phyloP scores from a whole-genome alignment of 1,139 yeast genomes.

The Protomyces arabidopsidicola region DNA sequence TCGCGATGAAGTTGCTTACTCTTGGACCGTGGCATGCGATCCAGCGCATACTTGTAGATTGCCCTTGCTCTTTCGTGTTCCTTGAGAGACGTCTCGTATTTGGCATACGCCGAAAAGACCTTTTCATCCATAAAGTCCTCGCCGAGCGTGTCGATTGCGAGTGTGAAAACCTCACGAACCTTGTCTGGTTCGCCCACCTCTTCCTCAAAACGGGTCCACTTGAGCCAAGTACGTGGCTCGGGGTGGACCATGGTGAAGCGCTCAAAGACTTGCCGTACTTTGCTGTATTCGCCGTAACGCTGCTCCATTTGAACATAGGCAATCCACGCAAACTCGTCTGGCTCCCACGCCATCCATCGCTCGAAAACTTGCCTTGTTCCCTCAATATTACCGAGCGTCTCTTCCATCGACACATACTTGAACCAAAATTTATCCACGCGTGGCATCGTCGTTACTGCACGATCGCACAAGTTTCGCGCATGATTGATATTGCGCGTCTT shows the following conservation, averaged over 20 bases:
- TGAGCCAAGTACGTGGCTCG: constrained; percentile 57
- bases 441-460: constrained; percentile 73
- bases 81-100: constrained; percentile 62
- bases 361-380: constrained; percentile 66
- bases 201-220: constrained; percentile 59
- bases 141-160: constrained; percentile 56
- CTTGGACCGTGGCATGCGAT: constrained; percentile 47
- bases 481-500: constrained; percentile 71
- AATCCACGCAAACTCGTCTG: constrained; percentile 60
- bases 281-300: constrained; percentile 55
- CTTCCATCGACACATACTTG: constrained; percentile 70
- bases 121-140: constrained; percentile 42
- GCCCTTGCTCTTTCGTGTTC: constrained; percentile 65
- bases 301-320: constrained; percentile 69
- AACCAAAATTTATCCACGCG: constrained; percentile 83
- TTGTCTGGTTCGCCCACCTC: constrained; percentile 49
- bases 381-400: constrained; percentile 59
- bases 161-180: constrained; percentile 60
- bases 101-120: constrained; percentile 55
- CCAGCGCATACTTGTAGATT: constrained; percentile 54
- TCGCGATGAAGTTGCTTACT: constrained; percentile 46
- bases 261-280: constrained; percentile 56
- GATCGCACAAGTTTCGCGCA: constrained; percentile 76
- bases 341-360: constrained; percentile 74
- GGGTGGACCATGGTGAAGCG: constrained; percentile 57